phyloP scores from a whole-genome alignment of 768 basidiomycete genomes.

The Pleurotus salmoneostramineus region DNA sequence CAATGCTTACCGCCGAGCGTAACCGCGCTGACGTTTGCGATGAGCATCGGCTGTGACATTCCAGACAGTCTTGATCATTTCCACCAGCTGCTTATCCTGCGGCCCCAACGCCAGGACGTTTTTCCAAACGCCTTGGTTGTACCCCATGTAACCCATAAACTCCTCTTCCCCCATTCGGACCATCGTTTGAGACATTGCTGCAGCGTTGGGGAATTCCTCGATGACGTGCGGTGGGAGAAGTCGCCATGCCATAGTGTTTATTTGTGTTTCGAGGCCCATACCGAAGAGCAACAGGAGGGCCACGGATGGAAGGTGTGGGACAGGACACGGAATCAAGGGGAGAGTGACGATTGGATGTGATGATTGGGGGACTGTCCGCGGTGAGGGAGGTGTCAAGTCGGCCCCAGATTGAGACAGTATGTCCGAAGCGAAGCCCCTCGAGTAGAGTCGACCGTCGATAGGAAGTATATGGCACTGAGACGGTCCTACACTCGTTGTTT shows the following conservation, averaged over 20 bases:
- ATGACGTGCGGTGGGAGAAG: conserved; percentile 52
- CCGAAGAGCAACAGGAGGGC: conserved; percentile 58
- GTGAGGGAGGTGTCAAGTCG: conserved; percentile 28
- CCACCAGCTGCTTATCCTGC: conserved; percentile 37
- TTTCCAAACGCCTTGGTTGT: conserved; percentile 64
- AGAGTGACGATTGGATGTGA: conserved; percentile 37
- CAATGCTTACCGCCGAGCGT: neutral
- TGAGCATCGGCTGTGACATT: conserved; percentile 70
- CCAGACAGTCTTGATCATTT: conserved; percentile 61
- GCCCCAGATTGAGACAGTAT: conserved; percentile 31
- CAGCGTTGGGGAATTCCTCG: conserved; percentile 59
- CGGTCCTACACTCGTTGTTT: conserved; percentile 20
- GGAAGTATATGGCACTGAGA: conserved; percentile 44
- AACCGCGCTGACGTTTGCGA: conserved; percentile 24
- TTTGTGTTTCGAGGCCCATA: conserved; percentile 45
- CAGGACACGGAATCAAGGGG: conserved; percentile 44
- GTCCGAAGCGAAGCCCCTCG: conserved; percentile 29
- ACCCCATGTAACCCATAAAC: conserved; percentile 29
- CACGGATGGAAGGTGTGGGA: conserved; percentile 52
- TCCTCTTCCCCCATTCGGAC: conserved; percentile 30
- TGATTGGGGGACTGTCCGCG: conserved; percentile 17
- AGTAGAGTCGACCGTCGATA: conserved; percentile 45
- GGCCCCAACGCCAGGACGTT: conserved; percentile 56
- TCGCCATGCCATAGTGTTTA: conserved; percentile 41
- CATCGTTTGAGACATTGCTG: conserved; percentile 53